Conservation (phyloP, 75 land plant species). For the Cunninghamia lanceolata region DNA sequence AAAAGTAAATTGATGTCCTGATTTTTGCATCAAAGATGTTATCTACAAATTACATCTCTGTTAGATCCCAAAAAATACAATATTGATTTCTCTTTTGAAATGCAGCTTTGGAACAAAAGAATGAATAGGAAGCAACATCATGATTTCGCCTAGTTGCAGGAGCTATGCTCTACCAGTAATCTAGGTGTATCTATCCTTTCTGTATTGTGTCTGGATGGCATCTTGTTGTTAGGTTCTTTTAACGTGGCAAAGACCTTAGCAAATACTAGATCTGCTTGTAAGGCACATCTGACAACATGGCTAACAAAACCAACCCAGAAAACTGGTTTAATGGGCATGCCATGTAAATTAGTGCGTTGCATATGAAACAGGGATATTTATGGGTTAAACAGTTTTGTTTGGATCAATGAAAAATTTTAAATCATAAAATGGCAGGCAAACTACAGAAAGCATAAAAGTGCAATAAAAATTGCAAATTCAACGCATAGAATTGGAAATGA, state of each 20-base stretch:
- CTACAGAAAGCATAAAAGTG: neutral
- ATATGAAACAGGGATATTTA: neutral
- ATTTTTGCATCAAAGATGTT: neutral
- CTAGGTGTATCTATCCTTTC: neutral
- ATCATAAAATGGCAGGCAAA: neutral
- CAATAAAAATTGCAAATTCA: neutral
- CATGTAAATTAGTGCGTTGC: neutral
- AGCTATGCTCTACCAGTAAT: neutral
- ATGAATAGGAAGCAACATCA: neutral
- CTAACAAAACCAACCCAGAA: neutral
- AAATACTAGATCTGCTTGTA: neutral
- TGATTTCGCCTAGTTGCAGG: neutral
- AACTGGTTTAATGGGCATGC: neutral
- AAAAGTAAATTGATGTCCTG: neutral
- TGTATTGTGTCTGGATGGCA: neutral
- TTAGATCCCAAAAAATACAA: neutral
- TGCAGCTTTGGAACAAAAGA: neutral
- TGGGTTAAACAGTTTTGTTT: neutral
- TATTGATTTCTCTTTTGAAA: neutral
- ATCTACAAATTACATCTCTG: neutral
- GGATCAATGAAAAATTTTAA: neutral
- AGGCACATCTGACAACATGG: neutral
- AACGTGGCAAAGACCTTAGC: neutral
- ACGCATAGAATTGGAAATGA: neutral
- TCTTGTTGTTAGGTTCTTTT: neutral